Conservation (phyloP, 1,284 basidiomycete species). For the Prillingera fragicola region DNA sequence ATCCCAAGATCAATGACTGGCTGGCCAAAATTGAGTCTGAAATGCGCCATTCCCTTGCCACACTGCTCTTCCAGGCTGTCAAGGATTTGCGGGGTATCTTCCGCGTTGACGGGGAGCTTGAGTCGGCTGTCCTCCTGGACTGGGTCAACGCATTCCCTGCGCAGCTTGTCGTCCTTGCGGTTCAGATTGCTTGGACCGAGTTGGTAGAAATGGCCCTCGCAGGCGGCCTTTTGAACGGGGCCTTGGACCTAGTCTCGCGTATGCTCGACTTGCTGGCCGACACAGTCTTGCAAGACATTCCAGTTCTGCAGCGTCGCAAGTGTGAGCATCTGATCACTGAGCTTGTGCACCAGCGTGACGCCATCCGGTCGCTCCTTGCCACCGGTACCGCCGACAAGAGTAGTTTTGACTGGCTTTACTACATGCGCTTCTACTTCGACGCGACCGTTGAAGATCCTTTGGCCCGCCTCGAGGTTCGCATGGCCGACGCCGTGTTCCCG, state of each 20-base stretch:
- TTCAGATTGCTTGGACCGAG: constrained; percentile 90
- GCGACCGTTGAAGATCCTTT: constrained; percentile 64
- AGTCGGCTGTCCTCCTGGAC: constrained; percentile 63
- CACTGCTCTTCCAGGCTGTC: constrained; percentile 37
- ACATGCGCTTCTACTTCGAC: constrained; percentile 97
- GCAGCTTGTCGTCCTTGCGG: constrained; percentile 87
- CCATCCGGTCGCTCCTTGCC: constrained; percentile 72
- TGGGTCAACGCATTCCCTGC: constrained; percentile 95
- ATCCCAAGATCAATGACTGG: constrained; percentile 98
- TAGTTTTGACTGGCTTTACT: constrained; percentile 89
- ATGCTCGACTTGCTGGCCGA: constrained; percentile 92
- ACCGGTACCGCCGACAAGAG: constrained; percentile 61
- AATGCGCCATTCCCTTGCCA: constrained; percentile 87
- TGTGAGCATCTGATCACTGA: constrained; percentile 99
- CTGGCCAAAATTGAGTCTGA: constrained; percentile 84
- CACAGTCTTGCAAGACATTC: constrained; percentile 85
- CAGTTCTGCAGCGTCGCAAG: constrained; percentile 83
- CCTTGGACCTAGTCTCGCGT: constrained; percentile 71
- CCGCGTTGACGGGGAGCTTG: constrained; percentile 41
- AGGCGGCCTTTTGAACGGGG: constrained; percentile 53
- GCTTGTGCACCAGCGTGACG: constrained; percentile 95
- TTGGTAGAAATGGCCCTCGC: constrained; percentile 73
- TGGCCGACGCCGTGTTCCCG: constrained; percentile 88
- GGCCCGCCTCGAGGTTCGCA: constrained; percentile 70
- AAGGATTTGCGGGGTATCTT: constrained; percentile 67